These are phyloP conservation scores for Aschersonia sp. DNA, from an alignment of 2,329 filamentous ascomycete species.

Conservation along the genomic window DNA sequence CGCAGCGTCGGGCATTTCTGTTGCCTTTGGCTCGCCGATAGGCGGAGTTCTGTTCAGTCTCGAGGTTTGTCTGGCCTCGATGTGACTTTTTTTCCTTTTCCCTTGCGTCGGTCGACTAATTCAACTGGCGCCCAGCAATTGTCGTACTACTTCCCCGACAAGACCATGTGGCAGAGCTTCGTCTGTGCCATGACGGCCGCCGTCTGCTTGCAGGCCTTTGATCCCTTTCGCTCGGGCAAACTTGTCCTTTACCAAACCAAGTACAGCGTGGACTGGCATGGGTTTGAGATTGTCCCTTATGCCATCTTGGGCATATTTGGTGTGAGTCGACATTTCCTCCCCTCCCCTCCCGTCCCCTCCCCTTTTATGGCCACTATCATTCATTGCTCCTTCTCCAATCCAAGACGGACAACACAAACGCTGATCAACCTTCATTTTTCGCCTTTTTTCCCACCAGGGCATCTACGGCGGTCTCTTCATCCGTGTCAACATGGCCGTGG, in stretches of 20 bases:
- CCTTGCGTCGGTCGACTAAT: no score
- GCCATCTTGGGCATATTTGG: slow-evolving; percentile 75
- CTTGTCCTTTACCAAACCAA: slow-evolving; percentile 93
- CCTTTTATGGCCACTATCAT: slow-evolving; percentile 4
- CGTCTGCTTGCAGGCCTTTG: slow-evolving; percentile 79
- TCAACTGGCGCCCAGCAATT: slow-evolving; percentile 44
- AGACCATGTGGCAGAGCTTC: slow-evolving; percentile 99
- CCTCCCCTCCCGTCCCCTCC: background rate
- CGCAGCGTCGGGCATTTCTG: slow-evolving; percentile 81
- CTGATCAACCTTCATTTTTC: background rate
- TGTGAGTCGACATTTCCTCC: slow-evolving; percentile 18
- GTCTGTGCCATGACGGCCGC: slow-evolving; percentile 99
- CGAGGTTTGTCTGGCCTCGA: slow-evolving; percentile 39
- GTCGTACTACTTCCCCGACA: slow-evolving; percentile 96
- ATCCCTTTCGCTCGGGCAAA: slow-evolving; percentile 90
- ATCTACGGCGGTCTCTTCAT: slow-evolving; percentile 92
- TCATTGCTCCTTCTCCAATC: background rate
- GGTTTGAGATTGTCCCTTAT: slow-evolving; percentile 85
- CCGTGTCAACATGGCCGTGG: slow-evolving; percentile 79
- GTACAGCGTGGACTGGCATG: slow-evolving; percentile 84
- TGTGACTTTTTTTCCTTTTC: background rate
- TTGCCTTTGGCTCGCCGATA: slow-evolving; percentile 87
- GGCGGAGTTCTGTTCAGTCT: slow-evolving; percentile 90
- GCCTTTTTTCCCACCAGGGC: slow-evolving; percentile 31
- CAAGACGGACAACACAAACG: background rate